Base-by-base conservation (phyloP, 129 eudicot genomes). In the Lactuca saligna region DNA sequence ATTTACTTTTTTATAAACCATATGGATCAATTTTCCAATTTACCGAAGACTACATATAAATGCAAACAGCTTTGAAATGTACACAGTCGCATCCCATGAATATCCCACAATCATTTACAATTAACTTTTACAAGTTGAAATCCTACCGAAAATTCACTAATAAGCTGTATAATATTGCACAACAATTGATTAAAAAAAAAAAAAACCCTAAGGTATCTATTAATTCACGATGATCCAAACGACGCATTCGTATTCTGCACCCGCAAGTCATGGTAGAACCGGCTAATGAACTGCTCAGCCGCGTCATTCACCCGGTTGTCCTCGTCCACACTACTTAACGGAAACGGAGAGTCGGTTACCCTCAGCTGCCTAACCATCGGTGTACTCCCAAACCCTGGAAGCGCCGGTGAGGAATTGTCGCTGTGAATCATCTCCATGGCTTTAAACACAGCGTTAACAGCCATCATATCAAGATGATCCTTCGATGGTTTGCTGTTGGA, bases 291-390 rank as follows among this genome's bases (percentile, higher is more conserved):
- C 57, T 57, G 25, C 42, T 81, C 85, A 3, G 85, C 85, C 3
- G 71, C 79, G 53, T 71, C 82, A 54, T 81, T 82, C 62, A 76
- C 76, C 3, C 17, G 66, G 48, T 31, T 54, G 12, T 67, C 72
- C 25, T 59, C 75, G 3, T 64, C 72, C 3, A 14, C 78, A 8
- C 29, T 20, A 39, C 44, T 29, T 74, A 66, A 17, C 10, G 82
- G 71, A 56, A 64, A 81, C 4, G 85, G 85, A 50, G 82, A 81
- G 71, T 81, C 85, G 3, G 79, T 76, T 0, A 81, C 78, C 51
- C 85, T 76, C n/a, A 75, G 66, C 61, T 80, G 66, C 58, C 81
- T 80, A 46, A 61, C 79, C 59, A 58, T 14, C 3, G 81, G 83
- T 48, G 67, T 78, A 51, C 50, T 50, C 51, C 80, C 80, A 17